Base-by-base conservation (phyloP, 2,329 filamentous ascomycete species). In the Fusarium circinatum region DNA sequence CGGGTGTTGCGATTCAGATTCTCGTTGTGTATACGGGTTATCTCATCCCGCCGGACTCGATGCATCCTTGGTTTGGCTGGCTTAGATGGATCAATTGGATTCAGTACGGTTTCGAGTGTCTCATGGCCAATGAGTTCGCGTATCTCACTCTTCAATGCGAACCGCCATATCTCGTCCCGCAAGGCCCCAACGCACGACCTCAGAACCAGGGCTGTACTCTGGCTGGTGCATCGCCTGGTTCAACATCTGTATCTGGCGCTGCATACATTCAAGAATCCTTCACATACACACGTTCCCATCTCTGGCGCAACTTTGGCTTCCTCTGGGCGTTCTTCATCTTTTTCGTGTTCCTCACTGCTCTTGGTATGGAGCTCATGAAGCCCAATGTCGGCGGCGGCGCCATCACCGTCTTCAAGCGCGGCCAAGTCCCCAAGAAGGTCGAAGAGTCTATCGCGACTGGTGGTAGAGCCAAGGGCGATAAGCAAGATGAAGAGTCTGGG, bases 221-320 rank as follows among this genome's bases (percentile, higher is more conserved):
- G 7, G 75, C 78, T 1, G 83, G 82, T 10, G 85, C 86, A 8
- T 88, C 89, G 2, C 78, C 76, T 20, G 86, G 90, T 1, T 78
- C 80, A 1, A 81, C 77, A 0, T 77, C 78, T 4, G 88, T 94
- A 10, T 77, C 83, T 1, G 92, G 92, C 0, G 84, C 86, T 20
- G 82, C 82, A 1, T 93, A 91, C 58, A 83, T 93, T 75, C 28
- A 81, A 81, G 14, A 84, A 81, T 79, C 82, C 8, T 92, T 89
- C 72, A 80, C 83, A 5, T 94, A 93, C 78, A 84, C 82, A 9
- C 82, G 87, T 4, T 81, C 83, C 2, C 87, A 94, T 74, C 82
- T 91, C 13, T 94, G 92, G 92, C 90, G 93, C 8, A 95, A 96
- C 79, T 94, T 93, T 77, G 93, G 92, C 38, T 91, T 95, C 8